Evolutionary conservation across 441 rosid genomes (phyloP).

Genomic region (Bocquillonia castaneifolia): DNA sequence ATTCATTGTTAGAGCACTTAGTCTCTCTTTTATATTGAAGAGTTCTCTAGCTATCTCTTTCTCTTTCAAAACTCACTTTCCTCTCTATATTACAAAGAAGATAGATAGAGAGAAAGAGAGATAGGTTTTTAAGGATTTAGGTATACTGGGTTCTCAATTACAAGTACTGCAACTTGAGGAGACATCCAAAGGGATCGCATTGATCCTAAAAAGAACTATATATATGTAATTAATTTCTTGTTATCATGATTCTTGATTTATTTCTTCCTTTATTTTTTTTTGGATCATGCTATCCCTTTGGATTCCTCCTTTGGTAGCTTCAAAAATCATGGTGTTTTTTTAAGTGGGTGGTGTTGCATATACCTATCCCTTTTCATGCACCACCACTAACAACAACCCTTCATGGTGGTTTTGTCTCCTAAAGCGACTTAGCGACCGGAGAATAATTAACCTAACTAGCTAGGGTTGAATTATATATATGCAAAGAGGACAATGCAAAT

Average conservation of each 20-base stretch:
- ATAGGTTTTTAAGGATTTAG: not conserved
- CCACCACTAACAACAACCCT: not conserved
- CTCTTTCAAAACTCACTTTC: slow-evolving; percentile 27
- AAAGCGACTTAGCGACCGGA: not conserved
- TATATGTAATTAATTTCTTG: too few species aligned
- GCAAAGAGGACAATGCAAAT: slow-evolving; percentile 9
- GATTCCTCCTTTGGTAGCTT: slow-evolving; percentile 88
- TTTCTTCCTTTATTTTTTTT: slow-evolving; percentile 14
- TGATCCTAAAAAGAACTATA: slow-evolving; percentile 45
- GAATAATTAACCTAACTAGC: not conserved
- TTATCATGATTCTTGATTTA: too few species aligned
- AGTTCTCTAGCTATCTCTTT: slow-evolving; percentile 8
- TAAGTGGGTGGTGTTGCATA: not conserved
- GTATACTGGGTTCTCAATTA: slow-evolving; percentile 11
- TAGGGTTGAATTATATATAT: not conserved
- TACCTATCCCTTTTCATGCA: not conserved
- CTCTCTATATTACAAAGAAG: slow-evolving; percentile 25
- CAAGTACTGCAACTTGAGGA: slow-evolving; percentile 50
- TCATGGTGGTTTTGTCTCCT: not conserved
- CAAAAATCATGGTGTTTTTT: not conserved
- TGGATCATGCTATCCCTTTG: slow-evolving; percentile 99
- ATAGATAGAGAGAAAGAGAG: slow-evolving; percentile 19
- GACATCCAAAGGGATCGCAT: slow-evolving; percentile 99
- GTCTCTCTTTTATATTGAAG: slow-evolving; percentile 43
- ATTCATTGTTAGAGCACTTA: slow-evolving; percentile 21